A percentile compares a stretch with the other conserved stretches of the same genome.
Evolutionary conservation across 768 basidiomycete genomes (phyloP).

Genomic region (Lactifluus rugatus): DNA sequence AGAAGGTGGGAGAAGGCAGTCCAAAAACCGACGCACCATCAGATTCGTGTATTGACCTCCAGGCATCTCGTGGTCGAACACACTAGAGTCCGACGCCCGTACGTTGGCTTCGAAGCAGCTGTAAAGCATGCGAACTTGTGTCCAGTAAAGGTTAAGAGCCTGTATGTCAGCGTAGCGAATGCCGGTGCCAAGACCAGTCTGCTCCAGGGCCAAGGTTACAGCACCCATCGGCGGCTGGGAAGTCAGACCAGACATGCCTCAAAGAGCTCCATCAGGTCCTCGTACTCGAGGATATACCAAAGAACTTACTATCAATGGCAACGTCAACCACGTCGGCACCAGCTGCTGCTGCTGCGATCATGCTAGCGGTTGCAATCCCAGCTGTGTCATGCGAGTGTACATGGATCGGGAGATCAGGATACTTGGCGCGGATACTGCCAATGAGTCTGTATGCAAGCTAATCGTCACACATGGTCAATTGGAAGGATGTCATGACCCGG

Average conservation of each 20-base stretch:
- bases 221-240: constrained; percentile 99
- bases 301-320: constrained; percentile 84
- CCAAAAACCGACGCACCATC: constrained; percentile 50
- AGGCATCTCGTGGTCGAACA: constrained; percentile 99
- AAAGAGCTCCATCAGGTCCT: constrained; percentile 12
- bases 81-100: constrained; percentile 92
- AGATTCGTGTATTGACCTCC: constrained; percentile 93
- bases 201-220: constrained; percentile 88
- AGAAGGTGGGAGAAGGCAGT: constrained; percentile 19
- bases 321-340: constrained; percentile 98
- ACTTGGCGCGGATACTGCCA: constrained; percentile 87
- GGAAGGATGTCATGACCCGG: neutral
- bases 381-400: constrained; percentile 99
- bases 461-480: neutral
- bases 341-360: constrained; percentile 93
- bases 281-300: neutral
- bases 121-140: constrained; percentile 91
- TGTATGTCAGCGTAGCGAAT: constrained; percentile 97
- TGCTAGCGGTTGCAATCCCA: constrained; percentile 94
- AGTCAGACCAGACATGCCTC: constrained; percentile 96
- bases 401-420: constrained; percentile 97
- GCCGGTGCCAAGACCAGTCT: constrained; percentile 86
- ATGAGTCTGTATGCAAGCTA: constrained; percentile 51
- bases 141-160: constrained; percentile 96
- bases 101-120: constrained; percentile 98